Evolutionary conservation across 495 filamentous ascomycete genomes (phyloP).

Genomic region (Penicillium steckii): DNA sequence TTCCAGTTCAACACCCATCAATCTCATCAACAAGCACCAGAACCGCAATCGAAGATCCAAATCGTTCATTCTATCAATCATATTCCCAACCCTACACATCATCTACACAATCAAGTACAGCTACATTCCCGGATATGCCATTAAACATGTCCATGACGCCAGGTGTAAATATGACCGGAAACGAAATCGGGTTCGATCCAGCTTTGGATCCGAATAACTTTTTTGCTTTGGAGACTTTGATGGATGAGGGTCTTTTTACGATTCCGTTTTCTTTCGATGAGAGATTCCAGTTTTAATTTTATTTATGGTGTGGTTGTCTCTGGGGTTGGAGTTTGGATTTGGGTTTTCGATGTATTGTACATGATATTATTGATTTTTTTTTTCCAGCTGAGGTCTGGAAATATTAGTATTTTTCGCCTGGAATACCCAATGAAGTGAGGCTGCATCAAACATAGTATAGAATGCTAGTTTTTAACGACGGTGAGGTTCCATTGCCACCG

Average conservation of each 20-base stretch:
- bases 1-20: neutral
- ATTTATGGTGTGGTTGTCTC: neutral
- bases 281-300: conserved; percentile 19
- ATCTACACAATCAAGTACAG: neutral
- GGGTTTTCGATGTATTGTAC: neutral
- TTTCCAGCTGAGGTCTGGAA: too few species aligned
- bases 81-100: conserved; percentile 2
- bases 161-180: conserved; percentile 20
- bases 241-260: conserved; percentile 38
- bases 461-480: neutral
- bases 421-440: neutral
- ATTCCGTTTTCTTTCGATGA: conserved; percentile 33
- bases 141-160: conserved; percentile 11
- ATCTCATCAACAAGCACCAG: neutral
- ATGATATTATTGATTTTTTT: too few species aligned
- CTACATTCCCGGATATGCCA: conserved; percentile 15
- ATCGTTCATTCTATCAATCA: conserved; percentile 12
- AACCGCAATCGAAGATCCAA: conserved; percentile 5
- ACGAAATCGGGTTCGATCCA: conserved; percentile 29
- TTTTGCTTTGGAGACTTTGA: conserved; percentile 34
- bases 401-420: neutral
- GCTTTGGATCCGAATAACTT: conserved; percentile 30
- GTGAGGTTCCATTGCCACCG: neutral
- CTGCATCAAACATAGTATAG: too few species aligned
- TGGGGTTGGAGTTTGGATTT: neutral